Conservation (phyloP, 169 alveolate genomes). For the Cryptosporidium tyzzeri region DNA sequence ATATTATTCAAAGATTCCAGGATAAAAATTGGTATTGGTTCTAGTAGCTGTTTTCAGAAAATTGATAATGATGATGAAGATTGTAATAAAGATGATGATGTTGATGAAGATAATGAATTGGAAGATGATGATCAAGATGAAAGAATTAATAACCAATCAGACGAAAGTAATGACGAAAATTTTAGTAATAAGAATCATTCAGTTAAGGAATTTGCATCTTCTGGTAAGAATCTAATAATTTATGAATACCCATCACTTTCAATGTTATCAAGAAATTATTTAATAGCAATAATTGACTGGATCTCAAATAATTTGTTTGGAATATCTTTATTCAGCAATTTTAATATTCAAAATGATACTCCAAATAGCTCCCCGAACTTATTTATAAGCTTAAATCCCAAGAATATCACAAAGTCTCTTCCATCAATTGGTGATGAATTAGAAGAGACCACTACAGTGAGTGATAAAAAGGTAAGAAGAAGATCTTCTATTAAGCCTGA, state of each 20-base stretch:
- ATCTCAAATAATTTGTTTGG: slow-evolving; percentile 12
- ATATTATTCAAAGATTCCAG: slow-evolving; percentile 2
- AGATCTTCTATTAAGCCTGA: slow-evolving; percentile 5
- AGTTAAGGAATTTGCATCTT: not conserved
- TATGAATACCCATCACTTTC: slow-evolving; percentile 55
- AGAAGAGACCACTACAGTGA: not conserved
- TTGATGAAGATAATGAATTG: not conserved
- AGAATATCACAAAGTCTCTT: slow-evolving; percentile 21
- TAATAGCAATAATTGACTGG: slow-evolving; percentile 39
- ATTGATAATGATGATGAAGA: not conserved
- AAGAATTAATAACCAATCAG: not conserved
- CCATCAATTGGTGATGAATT: not conserved
- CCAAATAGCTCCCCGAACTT: not conserved
- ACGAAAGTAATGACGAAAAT: not conserved
- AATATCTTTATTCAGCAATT: slow-evolving; percentile 32
- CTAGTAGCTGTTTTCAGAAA: not conserved
- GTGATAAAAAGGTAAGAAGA: not conserved
- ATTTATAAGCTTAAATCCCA: not conserved
- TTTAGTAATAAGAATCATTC: not conserved
- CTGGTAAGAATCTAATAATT: slow-evolving; percentile 1
- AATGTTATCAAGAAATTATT: not conserved
- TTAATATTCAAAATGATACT: not conserved
- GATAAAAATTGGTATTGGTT: not conserved
- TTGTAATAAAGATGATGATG: not conserved
- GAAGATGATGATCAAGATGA: not conserved